Evolutionary conservation across 177 flowering plant species (phyloP).

Genomic region (Telopea speciosissima): DNA sequence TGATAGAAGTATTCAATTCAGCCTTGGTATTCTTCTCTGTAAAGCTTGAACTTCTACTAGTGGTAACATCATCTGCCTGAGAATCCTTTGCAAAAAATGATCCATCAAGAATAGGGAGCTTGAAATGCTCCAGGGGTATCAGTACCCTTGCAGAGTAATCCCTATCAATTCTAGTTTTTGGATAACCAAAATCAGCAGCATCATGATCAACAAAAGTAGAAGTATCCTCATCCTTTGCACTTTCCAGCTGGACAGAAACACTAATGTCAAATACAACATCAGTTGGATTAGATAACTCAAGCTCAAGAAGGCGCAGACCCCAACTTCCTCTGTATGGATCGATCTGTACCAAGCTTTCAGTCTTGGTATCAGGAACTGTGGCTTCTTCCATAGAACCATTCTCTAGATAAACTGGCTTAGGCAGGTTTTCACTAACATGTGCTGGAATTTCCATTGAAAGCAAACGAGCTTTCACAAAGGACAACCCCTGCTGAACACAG

Average conservation of each 20-base stretch:
- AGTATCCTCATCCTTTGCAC: conserved; percentile 30
- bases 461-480: conserved; percentile 88
- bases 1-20: conserved; percentile 80
- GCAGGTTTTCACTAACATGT: conserved; percentile 60
- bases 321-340: conserved; percentile 99
- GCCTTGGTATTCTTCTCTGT: conserved; percentile 77
- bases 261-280: conserved; percentile 83
- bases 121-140: conserved; percentile 94
- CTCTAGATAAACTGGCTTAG: conserved; percentile 31
- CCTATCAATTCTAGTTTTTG: conserved; percentile 89
- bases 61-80: conserved; percentile 29
- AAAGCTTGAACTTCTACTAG: conserved; percentile 40
- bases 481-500: conserved; percentile 88
- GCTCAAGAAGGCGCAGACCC: conserved; percentile 93
- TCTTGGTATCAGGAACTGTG: conserved; percentile 27
- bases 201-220: conserved; percentile 28
- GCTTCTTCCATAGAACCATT: conserved; percentile 20
- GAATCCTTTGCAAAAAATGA: conserved; percentile 61
- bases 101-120: conserved; percentile 85
- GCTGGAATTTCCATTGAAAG: conserved; percentile 99
- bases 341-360: conserved; percentile 68
- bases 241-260: conserved; percentile 76
- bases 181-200: conserved; percentile 53
- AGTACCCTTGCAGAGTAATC: conserved; percentile 90
- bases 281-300: conserved; percentile 94